Conservation (phyloP, 345 rosid species). For the Brassica rapa region DNA sequence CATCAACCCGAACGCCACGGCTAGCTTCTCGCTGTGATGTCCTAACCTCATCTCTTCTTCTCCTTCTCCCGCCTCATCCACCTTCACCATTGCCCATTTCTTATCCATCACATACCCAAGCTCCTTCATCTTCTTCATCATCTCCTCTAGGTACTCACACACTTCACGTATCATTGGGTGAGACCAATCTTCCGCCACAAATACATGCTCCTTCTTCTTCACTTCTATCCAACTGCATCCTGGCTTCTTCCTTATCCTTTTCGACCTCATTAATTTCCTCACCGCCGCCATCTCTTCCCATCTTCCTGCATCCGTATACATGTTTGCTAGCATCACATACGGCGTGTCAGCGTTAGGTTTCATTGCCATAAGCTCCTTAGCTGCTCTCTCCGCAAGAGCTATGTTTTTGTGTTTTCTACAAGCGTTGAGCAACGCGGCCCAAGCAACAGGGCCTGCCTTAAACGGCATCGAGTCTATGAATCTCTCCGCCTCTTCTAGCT, state of each 20-base stretch:
- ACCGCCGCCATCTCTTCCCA: constrained; percentile 72
- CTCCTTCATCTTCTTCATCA: constrained; percentile 60
- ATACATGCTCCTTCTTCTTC: constrained; percentile 60
- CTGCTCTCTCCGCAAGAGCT: constrained; percentile 71
- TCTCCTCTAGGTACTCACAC: constrained; percentile 59
- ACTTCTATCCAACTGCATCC: constrained; percentile 95
- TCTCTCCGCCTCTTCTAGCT: constrained; percentile 73
- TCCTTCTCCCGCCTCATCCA: constrained; percentile 50
- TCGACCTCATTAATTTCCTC: constrained; percentile 73
- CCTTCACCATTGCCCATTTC: constrained; percentile 71
- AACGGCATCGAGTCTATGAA: constrained; percentile 75
- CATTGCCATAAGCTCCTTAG: constrained; percentile 56
- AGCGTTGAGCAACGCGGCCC: constrained; percentile 89
- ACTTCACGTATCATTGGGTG: constrained; percentile 77
- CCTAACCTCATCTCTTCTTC: constrained; percentile 66
- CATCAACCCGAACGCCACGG: constrained; percentile 41
- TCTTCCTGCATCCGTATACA: constrained; percentile 60
- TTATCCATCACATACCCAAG: constrained; percentile 77
- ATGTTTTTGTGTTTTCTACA: constrained; percentile 71
- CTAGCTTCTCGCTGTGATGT: constrained; percentile 89
- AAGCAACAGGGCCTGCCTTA: constrained; percentile 58
- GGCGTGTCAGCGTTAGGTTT: constrained; percentile 79
- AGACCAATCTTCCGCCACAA: constrained; percentile 82
- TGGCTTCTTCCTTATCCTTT: constrained; percentile 78
- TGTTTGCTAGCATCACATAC: constrained; percentile 83